Percentiles rank a stretch among this genome's conserved stretches.
These are phyloP conservation scores for Claviceps quebecensis DNA, from an alignment of 2,329 filamentous ascomycete species.

Conservation along the genomic window DNA sequence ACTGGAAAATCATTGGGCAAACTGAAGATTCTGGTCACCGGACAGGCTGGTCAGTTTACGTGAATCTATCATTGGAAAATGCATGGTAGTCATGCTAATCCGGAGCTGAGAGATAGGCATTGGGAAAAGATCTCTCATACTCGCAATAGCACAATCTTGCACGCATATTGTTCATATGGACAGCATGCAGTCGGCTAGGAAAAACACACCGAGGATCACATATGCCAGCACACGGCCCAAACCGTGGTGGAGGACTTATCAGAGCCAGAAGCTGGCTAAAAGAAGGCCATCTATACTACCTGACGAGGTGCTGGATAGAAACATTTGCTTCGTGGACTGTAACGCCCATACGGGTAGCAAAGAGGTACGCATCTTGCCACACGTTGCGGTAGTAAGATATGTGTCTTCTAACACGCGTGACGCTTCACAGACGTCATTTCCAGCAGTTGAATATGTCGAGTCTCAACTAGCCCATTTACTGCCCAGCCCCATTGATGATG, in stretches of 20 bases:
- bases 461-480: slow-evolving; percentile 18
- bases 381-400: neutral
- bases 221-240: slow-evolving; percentile 74
- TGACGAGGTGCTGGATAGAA: slow-evolving; percentile 73
- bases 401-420: neutral
- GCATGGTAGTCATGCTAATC: neutral
- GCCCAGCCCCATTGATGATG: slow-evolving; percentile 47
- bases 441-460: slow-evolving; percentile 55
- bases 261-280: slow-evolving; percentile 44
- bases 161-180: slow-evolving; percentile 93
- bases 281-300: slow-evolving; percentile 50
- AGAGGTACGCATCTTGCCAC: slow-evolving; percentile 28
- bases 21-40: slow-evolving; percentile 78
- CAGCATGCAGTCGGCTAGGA: slow-evolving; percentile 30
- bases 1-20: slow-evolving; percentile 70
- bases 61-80: neutral
- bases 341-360: slow-evolving; percentile 44
- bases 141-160: slow-evolving; percentile 72
- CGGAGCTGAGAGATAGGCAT: slow-evolving; percentile 36
- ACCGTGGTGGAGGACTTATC: slow-evolving; percentile 77
- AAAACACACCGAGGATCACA: slow-evolving; percentile 43
- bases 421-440: neutral
- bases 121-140: slow-evolving; percentile 83
- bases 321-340: slow-evolving; percentile 87
- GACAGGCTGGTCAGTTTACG: slow-evolving; percentile 47